Conservation (phyloP, 106 monocot genomes). For the Hemerocallis citrina region DNA sequence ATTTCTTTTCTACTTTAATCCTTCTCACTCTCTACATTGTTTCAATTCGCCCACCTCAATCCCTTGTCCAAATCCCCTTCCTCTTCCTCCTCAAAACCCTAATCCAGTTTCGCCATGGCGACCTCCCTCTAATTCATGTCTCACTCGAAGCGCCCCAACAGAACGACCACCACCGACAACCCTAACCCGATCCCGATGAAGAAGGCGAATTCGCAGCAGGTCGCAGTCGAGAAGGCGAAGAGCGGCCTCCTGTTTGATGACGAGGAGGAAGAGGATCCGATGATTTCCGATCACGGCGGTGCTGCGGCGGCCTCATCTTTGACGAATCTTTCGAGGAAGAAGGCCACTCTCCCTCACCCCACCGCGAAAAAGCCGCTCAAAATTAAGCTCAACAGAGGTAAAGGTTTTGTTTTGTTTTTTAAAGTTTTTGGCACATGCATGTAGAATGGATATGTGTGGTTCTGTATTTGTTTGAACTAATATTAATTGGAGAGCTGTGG, state of each 20-base stretch:
- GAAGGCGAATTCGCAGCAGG: conserved; percentile 20
- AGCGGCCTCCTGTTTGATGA: conserved; percentile 6
- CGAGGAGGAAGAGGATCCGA: conserved; percentile 13
- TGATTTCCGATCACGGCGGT: conserved; percentile 16
- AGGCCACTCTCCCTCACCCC: conserved; percentile 24
- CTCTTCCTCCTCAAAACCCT: conserved; percentile 2
- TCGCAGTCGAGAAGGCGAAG: conserved; percentile 2
- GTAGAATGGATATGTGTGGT: no score
- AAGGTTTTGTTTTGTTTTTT: neutral
- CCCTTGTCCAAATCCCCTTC: no score
- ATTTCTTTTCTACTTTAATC: no score
- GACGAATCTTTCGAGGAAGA: conserved; percentile 21
- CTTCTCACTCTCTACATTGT: no score
- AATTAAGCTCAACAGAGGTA: conserved; percentile 22
- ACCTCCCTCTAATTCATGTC: conserved; percentile 15
- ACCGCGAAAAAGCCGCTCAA: conserved; percentile 17
- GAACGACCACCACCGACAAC: conserved; percentile 4
- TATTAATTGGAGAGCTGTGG: neutral
- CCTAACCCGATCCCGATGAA: conserved; percentile 10
- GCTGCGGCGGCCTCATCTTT: neutral
- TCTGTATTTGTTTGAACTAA: neutral
- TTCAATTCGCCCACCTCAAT: no score
- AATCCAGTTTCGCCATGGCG: conserved; percentile 7
- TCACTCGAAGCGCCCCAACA: conserved; percentile 17
- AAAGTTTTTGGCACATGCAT: neutral